Conservation (phyloP, 495 filamentous ascomycete species). For the Polyplosphaeria fusca region DNA sequence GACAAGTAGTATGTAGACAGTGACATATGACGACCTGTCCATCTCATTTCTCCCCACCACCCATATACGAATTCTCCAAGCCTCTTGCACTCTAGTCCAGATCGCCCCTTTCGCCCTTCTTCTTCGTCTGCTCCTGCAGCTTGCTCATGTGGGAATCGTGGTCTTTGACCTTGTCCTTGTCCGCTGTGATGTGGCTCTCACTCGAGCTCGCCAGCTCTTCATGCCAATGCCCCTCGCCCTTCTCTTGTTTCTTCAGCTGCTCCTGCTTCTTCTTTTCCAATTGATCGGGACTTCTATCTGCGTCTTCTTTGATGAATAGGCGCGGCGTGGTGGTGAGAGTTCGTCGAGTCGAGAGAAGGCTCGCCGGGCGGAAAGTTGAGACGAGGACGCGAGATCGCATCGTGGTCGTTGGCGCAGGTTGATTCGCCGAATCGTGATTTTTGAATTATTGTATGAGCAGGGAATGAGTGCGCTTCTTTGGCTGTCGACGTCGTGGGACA, state of each 20-base stretch:
- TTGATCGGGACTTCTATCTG: background rate
- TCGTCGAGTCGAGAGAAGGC: background rate
- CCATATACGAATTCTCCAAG: too few species aligned
- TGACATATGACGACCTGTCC: too few species aligned
- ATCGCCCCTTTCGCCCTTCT: conserved; percentile 33
- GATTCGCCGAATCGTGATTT: too few species aligned
- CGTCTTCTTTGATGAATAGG: background rate
- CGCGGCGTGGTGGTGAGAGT: background rate
- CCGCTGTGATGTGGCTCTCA: conserved; percentile 37
- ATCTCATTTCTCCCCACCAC: background rate
- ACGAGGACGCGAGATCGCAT: background rate
- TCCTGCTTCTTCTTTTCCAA: conserved; percentile 24
- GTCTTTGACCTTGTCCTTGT: conserved; percentile 35
- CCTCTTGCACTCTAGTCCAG: background rate
- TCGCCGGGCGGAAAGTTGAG: background rate
- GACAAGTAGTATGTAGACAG: too few species aligned
- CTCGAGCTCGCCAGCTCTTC: conserved; percentile 34
- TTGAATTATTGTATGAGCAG: too few species aligned
- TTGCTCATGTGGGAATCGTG: conserved; percentile 39
- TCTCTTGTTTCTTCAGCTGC: conserved; percentile 38
- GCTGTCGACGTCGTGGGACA: too few species aligned
- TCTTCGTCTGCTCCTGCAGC: conserved; percentile 37
- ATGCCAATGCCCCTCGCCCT: conserved; percentile 39
- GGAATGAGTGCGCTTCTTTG: too few species aligned
- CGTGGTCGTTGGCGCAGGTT: too few species aligned